These are phyloP conservation scores for Echites panduratus DNA, from an alignment of 257 asterid genomes.

Conservation along the genomic window DNA sequence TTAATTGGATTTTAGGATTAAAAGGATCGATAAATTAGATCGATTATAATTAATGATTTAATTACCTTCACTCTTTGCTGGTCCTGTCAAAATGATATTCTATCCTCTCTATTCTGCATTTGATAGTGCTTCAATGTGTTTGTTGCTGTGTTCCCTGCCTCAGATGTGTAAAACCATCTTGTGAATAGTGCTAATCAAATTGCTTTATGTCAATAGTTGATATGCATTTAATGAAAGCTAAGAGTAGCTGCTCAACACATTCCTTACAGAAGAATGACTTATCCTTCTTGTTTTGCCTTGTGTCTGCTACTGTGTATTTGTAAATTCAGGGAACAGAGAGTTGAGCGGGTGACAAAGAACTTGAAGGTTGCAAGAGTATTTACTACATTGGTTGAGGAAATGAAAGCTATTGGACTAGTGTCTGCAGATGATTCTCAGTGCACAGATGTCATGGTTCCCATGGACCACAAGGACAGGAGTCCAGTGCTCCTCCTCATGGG, in stretches of 20 bases:
- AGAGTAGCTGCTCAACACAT: neutral
- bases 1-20: neutral
- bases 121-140: neutral
- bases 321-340: conserved; percentile 71
- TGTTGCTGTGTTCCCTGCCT: neutral
- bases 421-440: conserved; percentile 76
- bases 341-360: conserved; percentile 89
- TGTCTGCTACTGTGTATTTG: neutral
- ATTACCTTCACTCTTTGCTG: neutral
- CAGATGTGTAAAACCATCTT: neutral
- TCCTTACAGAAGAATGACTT: neutral
- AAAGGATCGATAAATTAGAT: neutral
- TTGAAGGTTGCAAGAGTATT: conserved; percentile 92
- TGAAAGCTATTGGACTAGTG: conserved; percentile 90
- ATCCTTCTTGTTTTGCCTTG: neutral
- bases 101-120: neutral
- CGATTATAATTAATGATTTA: neutral
- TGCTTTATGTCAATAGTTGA: no score
- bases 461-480: conserved; percentile 91
- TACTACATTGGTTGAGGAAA: conserved; percentile 89
- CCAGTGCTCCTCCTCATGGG: conserved; percentile 97
- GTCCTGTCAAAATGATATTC: neutral
- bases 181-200: no score
- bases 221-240: neutral
- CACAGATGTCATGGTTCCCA: conserved; percentile 93